Evolutionary conservation across 441 rosid species (phyloP).

Genomic region (Cnidoscolus chayamansa): DNA sequence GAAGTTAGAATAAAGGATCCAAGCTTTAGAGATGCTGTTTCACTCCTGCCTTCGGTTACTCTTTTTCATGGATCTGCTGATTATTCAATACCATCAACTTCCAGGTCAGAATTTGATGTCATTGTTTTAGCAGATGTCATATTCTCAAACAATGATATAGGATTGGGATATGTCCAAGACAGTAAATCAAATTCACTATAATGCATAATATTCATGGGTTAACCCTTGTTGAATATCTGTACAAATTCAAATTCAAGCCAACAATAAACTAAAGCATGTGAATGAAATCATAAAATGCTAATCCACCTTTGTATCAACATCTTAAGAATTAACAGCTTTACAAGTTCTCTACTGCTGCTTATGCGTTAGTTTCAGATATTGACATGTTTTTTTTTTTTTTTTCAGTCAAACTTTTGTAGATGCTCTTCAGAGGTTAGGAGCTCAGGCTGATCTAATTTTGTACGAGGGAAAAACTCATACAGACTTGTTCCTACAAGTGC

Average conservation of each 20-base stretch:
- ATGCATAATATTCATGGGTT: not conserved
- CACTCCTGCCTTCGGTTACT: slow-evolving; percentile 68
- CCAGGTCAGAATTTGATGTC: slow-evolving; percentile 53
- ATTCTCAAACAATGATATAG: not conserved
- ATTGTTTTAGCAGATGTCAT: not conserved
- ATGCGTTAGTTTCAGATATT: not conserved
- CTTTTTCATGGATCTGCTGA: slow-evolving; percentile 92
- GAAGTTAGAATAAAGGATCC: slow-evolving; percentile 64
- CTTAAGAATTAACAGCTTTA: not conserved
- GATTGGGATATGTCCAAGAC: not conserved
- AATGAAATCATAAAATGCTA: not conserved
- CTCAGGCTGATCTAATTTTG: slow-evolving; percentile 55
- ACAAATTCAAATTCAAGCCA: not conserved
- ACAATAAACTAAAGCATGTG: not conserved
- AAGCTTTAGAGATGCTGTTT: slow-evolving; percentile 42
- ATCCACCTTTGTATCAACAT: not conserved
- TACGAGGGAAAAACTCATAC: slow-evolving; percentile 90
- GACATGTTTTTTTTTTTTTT: not conserved
- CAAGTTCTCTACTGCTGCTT: not conserved
- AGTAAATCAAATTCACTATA: not conserved
- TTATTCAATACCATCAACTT: slow-evolving; percentile 82
- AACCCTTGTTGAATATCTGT: not conserved
- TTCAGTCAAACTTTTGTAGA: slow-evolving; percentile 68
- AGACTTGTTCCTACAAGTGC: slow-evolving; percentile 91
- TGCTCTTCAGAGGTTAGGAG: slow-evolving; percentile 66